phyloP scores from a whole-genome alignment of 345 rosid species.

The Sisymbrium irio region DNA sequence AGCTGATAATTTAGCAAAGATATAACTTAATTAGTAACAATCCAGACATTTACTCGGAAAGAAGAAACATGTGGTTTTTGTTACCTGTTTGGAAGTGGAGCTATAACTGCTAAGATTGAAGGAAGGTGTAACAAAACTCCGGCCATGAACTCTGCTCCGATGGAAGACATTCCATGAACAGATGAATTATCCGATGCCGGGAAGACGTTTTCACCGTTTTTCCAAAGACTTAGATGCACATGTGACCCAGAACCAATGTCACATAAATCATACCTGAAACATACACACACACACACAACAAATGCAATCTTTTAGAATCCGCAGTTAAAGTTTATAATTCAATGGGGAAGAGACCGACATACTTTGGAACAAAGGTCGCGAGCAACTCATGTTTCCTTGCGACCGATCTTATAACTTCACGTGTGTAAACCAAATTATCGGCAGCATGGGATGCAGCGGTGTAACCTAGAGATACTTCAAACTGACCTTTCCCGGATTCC shows the following conservation, averaged over 20 bases:
- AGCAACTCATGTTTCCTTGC: conserved; percentile 80
- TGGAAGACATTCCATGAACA: conserved; percentile 67
- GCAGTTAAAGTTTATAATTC: not conserved
- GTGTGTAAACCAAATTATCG: conserved; percentile 73
- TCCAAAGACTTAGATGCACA: conserved; percentile 85
- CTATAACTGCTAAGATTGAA: conserved; percentile 77
- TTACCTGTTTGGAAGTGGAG: conserved; percentile 91
- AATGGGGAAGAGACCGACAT: conserved; percentile 31
- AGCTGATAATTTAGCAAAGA: conserved; percentile 41
- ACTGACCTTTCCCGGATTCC: conserved; percentile 93
- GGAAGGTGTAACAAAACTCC: conserved; percentile 90
- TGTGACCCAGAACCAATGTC: conserved; percentile 97
- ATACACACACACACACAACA: not conserved
- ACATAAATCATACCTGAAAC: conserved; percentile 65
- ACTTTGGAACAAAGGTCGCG: conserved; percentile 94
- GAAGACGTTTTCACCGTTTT: conserved; percentile 75
- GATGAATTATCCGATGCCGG: conserved; percentile 61
- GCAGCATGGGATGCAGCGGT: conserved; percentile 57
- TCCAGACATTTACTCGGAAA: not conserved
- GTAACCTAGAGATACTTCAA: conserved; percentile 75
- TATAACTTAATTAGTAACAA: not conserved
- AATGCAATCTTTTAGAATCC: not conserved
- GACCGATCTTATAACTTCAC: conserved; percentile 75
- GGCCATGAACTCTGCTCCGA: conserved; percentile 85
- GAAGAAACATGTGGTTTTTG: not conserved